These are phyloP conservation scores for Aspergillus proliferans DNA, from an alignment of 2,329 filamentous ascomycete species.

Conservation along the genomic window DNA sequence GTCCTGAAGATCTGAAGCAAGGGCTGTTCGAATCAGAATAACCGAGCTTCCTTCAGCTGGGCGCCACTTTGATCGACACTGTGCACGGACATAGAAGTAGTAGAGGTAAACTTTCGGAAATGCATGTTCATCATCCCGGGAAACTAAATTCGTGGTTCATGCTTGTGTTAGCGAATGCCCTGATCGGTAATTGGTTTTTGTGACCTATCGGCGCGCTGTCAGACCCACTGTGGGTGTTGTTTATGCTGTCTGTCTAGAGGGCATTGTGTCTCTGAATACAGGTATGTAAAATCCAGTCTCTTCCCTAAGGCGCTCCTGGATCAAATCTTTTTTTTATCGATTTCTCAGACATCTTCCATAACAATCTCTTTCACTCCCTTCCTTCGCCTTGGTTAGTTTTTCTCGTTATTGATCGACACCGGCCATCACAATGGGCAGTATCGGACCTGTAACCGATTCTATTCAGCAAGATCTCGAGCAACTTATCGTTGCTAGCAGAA, in stretches of 20 bases:
- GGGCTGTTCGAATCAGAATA: not conserved
- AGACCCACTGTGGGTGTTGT: not conserved
- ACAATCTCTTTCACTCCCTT: too few species aligned
- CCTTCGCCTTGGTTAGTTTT: not conserved
- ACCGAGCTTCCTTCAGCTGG: not conserved
- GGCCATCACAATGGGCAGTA: conserved; percentile 1
- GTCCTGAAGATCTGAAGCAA: not conserved
- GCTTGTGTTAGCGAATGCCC: not conserved
- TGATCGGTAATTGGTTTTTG: too few species aligned
- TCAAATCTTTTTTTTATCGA: not conserved
- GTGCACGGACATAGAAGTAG: too few species aligned
- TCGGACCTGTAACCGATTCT: not conserved
- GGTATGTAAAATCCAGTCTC: not conserved
- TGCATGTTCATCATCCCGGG: not conserved
- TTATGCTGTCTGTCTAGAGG: not conserved
- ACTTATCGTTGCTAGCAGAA: conserved; percentile 1
- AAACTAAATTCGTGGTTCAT: not conserved
- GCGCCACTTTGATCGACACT: not conserved
- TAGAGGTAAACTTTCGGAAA: not conserved
- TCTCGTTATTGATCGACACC: too few species aligned
- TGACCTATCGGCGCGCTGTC: not conserved
- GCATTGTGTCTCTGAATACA: not conserved
- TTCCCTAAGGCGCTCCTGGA: not conserved
- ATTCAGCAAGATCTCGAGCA: conserved; percentile 6
- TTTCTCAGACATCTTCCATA: not conserved